Evolutionary conservation across 352 stramenopile species (phyloP), one percentile per base, ranked within the genome.

Genomic region (Phytophthora constricta): DNA sequence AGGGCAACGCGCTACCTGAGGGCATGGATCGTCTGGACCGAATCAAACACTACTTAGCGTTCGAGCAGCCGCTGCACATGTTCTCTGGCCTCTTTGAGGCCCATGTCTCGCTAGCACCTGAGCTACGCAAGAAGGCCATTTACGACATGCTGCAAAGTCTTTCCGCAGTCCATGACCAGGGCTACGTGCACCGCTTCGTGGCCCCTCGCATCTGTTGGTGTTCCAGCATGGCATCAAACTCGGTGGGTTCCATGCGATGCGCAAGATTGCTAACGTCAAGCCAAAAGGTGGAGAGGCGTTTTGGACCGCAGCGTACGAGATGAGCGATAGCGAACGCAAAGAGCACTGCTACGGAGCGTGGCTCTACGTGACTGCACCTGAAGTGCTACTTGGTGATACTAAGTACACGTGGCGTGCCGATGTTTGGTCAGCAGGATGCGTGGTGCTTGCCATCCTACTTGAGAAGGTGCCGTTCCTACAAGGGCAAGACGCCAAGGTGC

Each of bases 181-280:
- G 73, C 25, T 93, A 85, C 49, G 85, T 96, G 10, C 88, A 96
- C 51, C 88, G 88, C 3, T 92, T 87, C 28, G 70, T 96, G n/a
- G 76, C 85, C 76, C 72, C 7, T 85, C 72, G 2, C 84, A 96
- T 62, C 57, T 96, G 26, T 90, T 92, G 50, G 68, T 96, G 4
- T 92, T 92, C 49, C 72, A 78, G 10, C 56, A 91, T 39, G 72
- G 82, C 8, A 64, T 89, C 7, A 89, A 91, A 22, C 71, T 96
- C 1, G 80, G 84, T 13, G 88, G 88, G 0, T 95, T 84, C 58
- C 82, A 94, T 33, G 67, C 83, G 1, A 85, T 91, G 62, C 83
- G 86, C 26, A 89, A 84, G 52, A 77, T 74, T 11, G 41, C 65
- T 9, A 74, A 56, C 17, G 53, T 74, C 9, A 82, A 79, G 54